Conservation (phyloP, 768 basidiomycete genomes). For the Clitopilus hobsonii region DNA sequence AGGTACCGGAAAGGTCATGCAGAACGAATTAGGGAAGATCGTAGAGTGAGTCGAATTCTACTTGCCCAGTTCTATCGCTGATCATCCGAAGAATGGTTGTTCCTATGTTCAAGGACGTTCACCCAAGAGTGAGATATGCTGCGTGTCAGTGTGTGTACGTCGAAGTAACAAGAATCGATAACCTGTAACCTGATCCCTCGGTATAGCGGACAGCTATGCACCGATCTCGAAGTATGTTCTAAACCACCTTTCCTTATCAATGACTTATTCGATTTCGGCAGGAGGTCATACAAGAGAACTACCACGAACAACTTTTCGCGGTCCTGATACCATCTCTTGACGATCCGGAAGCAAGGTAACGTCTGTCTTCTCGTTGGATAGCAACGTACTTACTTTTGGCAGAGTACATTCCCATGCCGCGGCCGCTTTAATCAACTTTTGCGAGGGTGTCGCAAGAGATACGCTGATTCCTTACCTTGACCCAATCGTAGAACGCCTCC, state of each 20-base stretch:
- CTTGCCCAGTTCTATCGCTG: conserved; percentile 1
- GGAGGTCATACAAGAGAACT: conserved; percentile 73
- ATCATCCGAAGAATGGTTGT: conserved; percentile 52
- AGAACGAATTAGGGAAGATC: conserved; percentile 76
- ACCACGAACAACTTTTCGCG: conserved; percentile 63
- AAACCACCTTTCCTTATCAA: background rate
- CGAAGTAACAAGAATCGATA: background rate
- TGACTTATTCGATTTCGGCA: conserved; percentile 16
- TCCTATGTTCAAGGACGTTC: conserved; percentile 73
- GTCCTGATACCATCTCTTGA: conserved; percentile 71
- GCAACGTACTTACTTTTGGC: background rate
- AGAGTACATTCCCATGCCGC: conserved; percentile 88
- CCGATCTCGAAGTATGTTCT: conserved; percentile 69
- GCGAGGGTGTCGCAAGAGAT: conserved; percentile 76
- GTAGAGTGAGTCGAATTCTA: conserved; percentile 53
- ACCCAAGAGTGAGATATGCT: conserved; percentile 72
- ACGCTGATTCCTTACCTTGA: conserved; percentile 76
- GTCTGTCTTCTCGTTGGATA: background rate
- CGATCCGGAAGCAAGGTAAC: conserved; percentile 68
- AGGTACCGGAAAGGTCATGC: conserved; percentile 78
- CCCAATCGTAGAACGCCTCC: conserved; percentile 67
- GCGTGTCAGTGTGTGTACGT: conserved; percentile 87
- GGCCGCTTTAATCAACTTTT: conserved; percentile 87
- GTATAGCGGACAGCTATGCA: conserved; percentile 79
- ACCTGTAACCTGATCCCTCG: conserved; percentile 6